Evolutionary conservation across 1,139 yeast genomes (phyloP).

Genomic region (Lodderomyces orthopsilosis): DNA sequence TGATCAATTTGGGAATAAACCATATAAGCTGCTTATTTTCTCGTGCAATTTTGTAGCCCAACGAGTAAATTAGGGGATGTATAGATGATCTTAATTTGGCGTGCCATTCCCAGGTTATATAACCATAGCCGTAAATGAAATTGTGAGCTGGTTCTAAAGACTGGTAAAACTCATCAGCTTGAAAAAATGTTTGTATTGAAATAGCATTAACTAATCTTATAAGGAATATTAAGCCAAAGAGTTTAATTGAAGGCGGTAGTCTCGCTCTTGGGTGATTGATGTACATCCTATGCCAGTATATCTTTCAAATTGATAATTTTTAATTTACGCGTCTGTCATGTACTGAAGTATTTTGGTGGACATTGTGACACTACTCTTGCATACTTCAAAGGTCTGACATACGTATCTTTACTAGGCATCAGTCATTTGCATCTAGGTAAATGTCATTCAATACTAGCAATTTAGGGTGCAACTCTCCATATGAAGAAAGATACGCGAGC

Average conservation of each 20-base stretch:
- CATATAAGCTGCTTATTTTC: constrained; percentile 15
- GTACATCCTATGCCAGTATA: too few species aligned
- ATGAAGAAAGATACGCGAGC: too few species aligned
- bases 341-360: too few species aligned
- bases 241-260: constrained; percentile 1
- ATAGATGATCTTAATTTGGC: constrained; percentile 70
- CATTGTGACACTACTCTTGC: too few species aligned
- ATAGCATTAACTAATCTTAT: constrained; percentile 54
- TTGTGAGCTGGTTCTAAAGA: constrained; percentile 88
- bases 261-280: neutral
- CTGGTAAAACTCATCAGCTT: constrained; percentile 96
- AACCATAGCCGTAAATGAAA: constrained; percentile 75
- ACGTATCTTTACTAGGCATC: too few species aligned
- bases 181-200: constrained; percentile 72
- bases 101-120: constrained; percentile 93
- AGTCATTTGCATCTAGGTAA: too few species aligned
- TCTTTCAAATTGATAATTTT: too few species aligned
- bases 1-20: constrained; percentile 60
- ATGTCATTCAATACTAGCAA: too few species aligned
- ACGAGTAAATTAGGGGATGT: constrained; percentile 71
- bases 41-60: constrained; percentile 29
- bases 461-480: too few species aligned
- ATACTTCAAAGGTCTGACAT: too few species aligned
- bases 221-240: constrained; percentile 12
- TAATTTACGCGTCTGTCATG: too few species aligned